Evolutionary conservation across 2,329 filamentous ascomycete genomes (phyloP).

Genomic region (Zymoseptoria ardabiliae): DNA sequence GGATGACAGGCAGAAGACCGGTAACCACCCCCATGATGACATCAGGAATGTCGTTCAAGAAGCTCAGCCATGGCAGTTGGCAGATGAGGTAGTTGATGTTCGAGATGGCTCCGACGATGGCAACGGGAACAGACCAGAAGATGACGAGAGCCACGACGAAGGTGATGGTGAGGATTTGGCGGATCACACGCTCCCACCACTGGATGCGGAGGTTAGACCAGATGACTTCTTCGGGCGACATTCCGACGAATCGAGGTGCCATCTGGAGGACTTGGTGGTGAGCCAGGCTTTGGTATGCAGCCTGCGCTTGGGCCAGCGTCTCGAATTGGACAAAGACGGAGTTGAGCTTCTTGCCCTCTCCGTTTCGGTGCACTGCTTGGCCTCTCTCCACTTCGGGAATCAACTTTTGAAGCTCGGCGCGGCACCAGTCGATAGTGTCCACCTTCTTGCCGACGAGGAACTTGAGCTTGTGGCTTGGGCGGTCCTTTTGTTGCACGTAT

Average conservation of each 20-base stretch:
- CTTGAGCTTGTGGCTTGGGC: constrained; percentile 69
- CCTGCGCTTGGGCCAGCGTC: constrained; percentile 74
- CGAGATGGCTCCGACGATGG: constrained; percentile 74
- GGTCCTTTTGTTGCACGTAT: constrained; percentile 65
- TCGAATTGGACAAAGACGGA: constrained; percentile 89
- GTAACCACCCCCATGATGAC: constrained; percentile 75
- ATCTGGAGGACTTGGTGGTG: constrained; percentile 85
- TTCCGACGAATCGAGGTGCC: constrained; percentile 74
- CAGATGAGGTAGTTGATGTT: constrained; percentile 60
- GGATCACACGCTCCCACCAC: constrained; percentile 77
- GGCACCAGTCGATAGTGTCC: constrained; percentile 87
- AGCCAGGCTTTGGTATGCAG: constrained; percentile 76
- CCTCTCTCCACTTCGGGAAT: constrained; percentile 62
- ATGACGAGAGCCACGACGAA: constrained; percentile 72
- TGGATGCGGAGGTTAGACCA: constrained; percentile 79
- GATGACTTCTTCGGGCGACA: constrained; percentile 74
- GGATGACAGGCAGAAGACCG: constrained; percentile 72
- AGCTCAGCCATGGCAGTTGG: constrained; percentile 56
- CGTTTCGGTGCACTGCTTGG: constrained; percentile 59
- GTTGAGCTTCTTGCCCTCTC: constrained; percentile 57
- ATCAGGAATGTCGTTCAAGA: constrained; percentile 63
- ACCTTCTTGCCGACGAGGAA: constrained; percentile 77
- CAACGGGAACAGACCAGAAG: constrained; percentile 77
- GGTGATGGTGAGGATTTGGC: constrained; percentile 54
- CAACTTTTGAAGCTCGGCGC: constrained; percentile 67